phyloP scores from a whole-genome alignment of 2,329 filamentous ascomycete genomes.

The Diplodia corticola region DNA sequence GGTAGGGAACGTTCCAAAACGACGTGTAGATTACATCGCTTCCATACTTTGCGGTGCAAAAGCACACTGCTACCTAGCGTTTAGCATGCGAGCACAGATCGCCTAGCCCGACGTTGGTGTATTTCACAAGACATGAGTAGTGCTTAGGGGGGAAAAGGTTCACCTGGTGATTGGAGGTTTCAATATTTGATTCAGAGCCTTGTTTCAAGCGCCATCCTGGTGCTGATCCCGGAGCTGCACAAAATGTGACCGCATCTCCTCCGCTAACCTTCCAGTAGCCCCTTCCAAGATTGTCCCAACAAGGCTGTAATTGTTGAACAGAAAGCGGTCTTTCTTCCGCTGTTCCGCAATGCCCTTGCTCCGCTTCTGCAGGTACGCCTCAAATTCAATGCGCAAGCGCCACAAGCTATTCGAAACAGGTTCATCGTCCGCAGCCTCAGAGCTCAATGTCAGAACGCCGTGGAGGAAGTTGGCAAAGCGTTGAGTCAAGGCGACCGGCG shows the following conservation, averaged over 20 bases:
- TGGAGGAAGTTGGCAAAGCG: slow-evolving; percentile 93
- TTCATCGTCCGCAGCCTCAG: slow-evolving; percentile 92
- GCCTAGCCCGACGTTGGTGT: neutral
- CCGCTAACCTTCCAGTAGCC: slow-evolving; percentile 68
- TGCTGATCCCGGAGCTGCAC: slow-evolving; percentile 55
- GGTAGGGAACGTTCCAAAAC: no score
- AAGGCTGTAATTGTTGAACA: slow-evolving; percentile 95
- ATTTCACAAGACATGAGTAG: neutral
- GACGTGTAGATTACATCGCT: no score
- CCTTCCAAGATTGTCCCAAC: slow-evolving; percentile 85
- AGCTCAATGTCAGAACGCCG: slow-evolving; percentile 77
- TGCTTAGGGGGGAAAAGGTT: neutral
- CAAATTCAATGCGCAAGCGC: slow-evolving; percentile 76
- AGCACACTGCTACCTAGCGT: neutral
- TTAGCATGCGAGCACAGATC: neutral
- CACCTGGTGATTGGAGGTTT: neutral
- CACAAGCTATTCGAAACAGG: slow-evolving; percentile 80
- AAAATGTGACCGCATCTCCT: slow-evolving; percentile 75
- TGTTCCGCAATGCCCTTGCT: slow-evolving; percentile 74
- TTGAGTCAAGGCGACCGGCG: slow-evolving; percentile 89
- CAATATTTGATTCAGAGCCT: neutral
- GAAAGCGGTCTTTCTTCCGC: slow-evolving; percentile 79
- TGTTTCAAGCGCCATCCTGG: slow-evolving; percentile 1
- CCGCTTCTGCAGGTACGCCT: slow-evolving; percentile 76
- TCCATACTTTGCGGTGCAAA: neutral